Evolutionary conservation across 441 rosid genomes (phyloP).

Genomic region (Jatropha multifida): DNA sequence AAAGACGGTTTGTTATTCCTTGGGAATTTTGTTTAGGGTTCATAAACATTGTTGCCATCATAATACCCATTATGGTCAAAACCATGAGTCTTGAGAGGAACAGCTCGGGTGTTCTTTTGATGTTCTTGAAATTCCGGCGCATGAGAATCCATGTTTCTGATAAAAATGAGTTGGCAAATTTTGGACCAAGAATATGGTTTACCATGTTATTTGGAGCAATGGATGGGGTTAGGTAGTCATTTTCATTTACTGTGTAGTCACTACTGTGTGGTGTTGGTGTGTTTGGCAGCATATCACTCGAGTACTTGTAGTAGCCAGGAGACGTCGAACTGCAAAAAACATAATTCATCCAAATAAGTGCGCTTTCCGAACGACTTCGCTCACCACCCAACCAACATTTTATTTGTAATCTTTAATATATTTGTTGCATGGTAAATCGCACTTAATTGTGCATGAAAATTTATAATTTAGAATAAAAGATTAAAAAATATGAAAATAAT

Average conservation of each 20-base stretch:
- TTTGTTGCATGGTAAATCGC: too few relatives aligned
- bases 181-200: constrained; percentile 30
- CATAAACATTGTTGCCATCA: constrained; percentile 75
- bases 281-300: constrained; percentile 44
- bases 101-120: constrained; percentile 60
- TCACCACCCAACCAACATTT: too few relatives aligned
- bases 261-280: constrained; percentile 68
- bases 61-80: constrained; percentile 58
- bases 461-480: neutral
- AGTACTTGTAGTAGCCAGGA: constrained; percentile 40
- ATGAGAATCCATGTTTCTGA: constrained; percentile 59
- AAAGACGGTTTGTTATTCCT: constrained; percentile 60
- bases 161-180: constrained; percentile 51
- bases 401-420: too few relatives aligned
- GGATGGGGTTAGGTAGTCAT: constrained; percentile 55
- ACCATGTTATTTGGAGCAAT: neutral
- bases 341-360: too few relatives aligned
- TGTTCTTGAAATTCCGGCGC: constrained; percentile 64
- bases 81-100: constrained; percentile 66
- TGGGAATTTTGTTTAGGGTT: constrained; percentile 37
- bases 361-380: too few relatives aligned
- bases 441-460: too few relatives aligned
- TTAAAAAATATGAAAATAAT: neutral
- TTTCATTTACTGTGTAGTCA: constrained; percentile 69
- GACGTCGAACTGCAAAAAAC: constrained; percentile 40